Percentiles rank a stretch among this genome's conserved stretches.
phyloP scores from a whole-genome alignment of 441 rosid genomes.

The Jatropha multifida region DNA sequence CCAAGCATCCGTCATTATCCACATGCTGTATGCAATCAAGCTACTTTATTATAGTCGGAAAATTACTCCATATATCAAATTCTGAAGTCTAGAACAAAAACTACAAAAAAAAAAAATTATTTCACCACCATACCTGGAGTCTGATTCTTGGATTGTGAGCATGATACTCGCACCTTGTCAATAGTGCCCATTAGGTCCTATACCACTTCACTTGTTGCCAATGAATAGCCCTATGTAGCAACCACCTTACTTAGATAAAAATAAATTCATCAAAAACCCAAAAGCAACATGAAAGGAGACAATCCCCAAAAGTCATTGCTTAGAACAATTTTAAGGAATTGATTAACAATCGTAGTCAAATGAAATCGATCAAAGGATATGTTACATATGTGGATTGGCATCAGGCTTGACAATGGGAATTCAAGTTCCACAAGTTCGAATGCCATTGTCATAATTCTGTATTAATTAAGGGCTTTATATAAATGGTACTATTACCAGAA shows the following conservation, averaged over 20 bases:
- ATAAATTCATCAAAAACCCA: not conserved
- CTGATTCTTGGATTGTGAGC: not conserved
- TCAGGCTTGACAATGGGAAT: too few relatives aligned
- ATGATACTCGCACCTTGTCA: not conserved
- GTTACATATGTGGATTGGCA: not conserved
- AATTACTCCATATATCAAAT: not conserved
- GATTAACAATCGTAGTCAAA: not conserved
- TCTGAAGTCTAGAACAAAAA: not conserved
- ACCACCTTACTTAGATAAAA: not conserved
- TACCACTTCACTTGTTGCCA: not conserved
- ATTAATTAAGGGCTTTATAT: not conserved
- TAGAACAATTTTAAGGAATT: not conserved
- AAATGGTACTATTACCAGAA: not conserved
- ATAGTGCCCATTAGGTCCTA: not conserved
- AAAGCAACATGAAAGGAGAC: not conserved
- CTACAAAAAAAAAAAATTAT: not conserved
- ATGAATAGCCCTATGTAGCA: not conserved
- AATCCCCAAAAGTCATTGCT: not conserved
- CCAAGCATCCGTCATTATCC: too few relatives aligned
- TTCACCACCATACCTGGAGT: conserved; percentile 1
- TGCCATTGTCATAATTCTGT: not conserved
- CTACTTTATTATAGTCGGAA: not conserved
- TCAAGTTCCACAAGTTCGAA: not conserved
- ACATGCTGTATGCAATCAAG: not conserved
- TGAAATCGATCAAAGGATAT: not conserved